These are phyloP conservation scores for Erythrobasidium hasegawianum DNA, from an alignment of 1,284 basidiomycete species.

Conservation along the genomic window DNA sequence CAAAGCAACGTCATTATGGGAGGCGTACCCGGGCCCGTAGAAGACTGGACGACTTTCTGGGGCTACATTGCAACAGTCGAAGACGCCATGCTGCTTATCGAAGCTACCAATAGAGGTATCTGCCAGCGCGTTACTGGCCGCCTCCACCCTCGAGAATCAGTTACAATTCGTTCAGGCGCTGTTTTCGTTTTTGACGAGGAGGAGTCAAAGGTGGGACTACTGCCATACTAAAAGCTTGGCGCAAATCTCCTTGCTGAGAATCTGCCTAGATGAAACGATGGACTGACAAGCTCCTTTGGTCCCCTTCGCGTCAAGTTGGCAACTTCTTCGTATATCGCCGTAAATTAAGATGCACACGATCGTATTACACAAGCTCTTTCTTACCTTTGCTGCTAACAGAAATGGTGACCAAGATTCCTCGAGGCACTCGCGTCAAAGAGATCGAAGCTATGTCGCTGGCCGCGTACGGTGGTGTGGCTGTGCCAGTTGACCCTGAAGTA, in stretches of 20 bases:
- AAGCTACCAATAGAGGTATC: no score
- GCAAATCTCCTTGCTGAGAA: no score
- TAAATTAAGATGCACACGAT: no score
- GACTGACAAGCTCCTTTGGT: conserved; percentile 15
- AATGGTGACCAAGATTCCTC: not conserved
- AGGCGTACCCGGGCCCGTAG: no score
- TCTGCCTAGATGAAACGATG: conserved; percentile 7
- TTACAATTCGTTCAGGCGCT: not conserved
- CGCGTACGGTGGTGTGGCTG: not conserved
- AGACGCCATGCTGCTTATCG: no score
- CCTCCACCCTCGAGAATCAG: not conserved
- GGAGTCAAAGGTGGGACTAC: no score
- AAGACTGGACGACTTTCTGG: no score
- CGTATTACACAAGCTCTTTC: not conserved
- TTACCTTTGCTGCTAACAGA: no score
- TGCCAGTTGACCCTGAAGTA: not conserved
- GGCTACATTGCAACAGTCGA: no score
- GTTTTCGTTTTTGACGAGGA: conserved; percentile 8
- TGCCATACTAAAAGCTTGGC: no score
- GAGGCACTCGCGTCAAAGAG: conserved; percentile 1
- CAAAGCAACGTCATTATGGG: no score
- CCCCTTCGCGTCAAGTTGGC: conserved; percentile 11
- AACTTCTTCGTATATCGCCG: conserved; percentile 17
- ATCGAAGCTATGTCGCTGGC: conserved; percentile 23
- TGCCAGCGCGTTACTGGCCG: not conserved